Percentiles rank a stretch among this genome's conserved stretches.
Evolutionary conservation across 768 basidiomycete species (phyloP).

Genomic region (Terana coerulea): DNA sequence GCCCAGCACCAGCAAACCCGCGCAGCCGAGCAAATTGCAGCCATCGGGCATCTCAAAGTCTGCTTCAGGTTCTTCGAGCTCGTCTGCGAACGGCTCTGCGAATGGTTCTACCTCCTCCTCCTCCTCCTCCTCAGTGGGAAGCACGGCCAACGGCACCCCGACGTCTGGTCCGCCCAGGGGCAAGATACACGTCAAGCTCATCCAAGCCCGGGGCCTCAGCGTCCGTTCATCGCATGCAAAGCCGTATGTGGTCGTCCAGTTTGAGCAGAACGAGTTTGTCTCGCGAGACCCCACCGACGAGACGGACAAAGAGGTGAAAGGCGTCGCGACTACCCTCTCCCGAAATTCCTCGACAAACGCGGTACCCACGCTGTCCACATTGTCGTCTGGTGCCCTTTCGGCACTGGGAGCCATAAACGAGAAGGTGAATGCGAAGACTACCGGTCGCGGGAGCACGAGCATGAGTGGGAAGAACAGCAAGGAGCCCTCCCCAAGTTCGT

Average conservation of each 20-base stretch:
- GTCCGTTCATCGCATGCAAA: conserved; percentile 61
- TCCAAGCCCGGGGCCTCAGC: conserved; percentile 82
- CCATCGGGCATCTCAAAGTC: conserved; percentile 14
- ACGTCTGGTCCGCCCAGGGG: conserved; percentile 42
- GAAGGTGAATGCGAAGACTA: conserved; percentile 28
- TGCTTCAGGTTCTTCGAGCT: conserved; percentile 26
- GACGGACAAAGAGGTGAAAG: conserved; percentile 85
- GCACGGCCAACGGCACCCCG: conserved; percentile 6
- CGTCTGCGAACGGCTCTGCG: conserved; percentile 17
- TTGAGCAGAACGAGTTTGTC: conserved; percentile 99
- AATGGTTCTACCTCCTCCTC: conserved; percentile 22
- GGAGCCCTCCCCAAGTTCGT: conserved; percentile 25
- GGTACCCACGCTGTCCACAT: conserved; percentile 58
- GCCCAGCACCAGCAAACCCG: not conserved
- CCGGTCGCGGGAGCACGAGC: conserved; percentile 6
- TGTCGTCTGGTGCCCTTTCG: conserved; percentile 59
- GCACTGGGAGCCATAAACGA: conserved; percentile 62
- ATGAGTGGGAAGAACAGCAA: conserved; percentile 13
- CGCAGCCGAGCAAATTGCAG: conserved; percentile 8
- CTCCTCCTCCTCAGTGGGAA: conserved; percentile 25
- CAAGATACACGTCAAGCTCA: conserved; percentile 94
- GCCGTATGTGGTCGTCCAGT: conserved; percentile 95
- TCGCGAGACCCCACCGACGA: conserved; percentile 85
- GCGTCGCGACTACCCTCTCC: conserved; percentile 57
- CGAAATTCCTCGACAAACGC: conserved; percentile 60